phyloP scores from a whole-genome alignment of 257 asterid genomes.

The Eucommia ulmoides region DNA sequence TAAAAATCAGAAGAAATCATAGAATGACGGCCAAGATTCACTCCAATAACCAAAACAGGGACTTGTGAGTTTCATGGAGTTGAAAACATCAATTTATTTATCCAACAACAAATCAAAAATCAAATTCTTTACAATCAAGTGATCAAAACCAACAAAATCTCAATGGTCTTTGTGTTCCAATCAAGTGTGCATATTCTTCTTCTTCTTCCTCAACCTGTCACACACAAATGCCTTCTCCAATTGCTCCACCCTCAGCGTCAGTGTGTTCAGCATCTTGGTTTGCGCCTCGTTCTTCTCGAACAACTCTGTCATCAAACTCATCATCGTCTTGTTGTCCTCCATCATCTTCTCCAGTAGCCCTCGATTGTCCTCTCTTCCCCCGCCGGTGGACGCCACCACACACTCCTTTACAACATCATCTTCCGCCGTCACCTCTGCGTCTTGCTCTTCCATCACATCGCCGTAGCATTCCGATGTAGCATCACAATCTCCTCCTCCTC shows the following conservation, averaged over 20 bases:
- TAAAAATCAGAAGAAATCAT: too few relatives aligned
- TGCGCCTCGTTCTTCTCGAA: conserved; percentile 39
- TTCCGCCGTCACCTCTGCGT: background rate
- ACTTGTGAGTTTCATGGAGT: too few relatives aligned
- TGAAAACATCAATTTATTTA: too few relatives aligned
- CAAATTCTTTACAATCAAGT: too few relatives aligned
- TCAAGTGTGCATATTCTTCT: conserved; percentile 15
- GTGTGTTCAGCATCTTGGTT: conserved; percentile 22
- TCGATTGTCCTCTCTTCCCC: conserved; percentile 3
- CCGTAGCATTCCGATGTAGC: background rate
- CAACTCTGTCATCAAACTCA: conserved; percentile 45
- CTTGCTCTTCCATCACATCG: background rate
- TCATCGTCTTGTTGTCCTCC: conserved; percentile 57
- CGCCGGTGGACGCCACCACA: background rate
- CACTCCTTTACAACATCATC: background rate
- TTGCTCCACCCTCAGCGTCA: conserved; percentile 36
- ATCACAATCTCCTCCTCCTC: background rate
- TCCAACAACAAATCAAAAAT: too few relatives aligned
- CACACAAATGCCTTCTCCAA: conserved; percentile 48
- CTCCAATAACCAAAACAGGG: too few relatives aligned
- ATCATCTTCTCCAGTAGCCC: conserved; percentile 35
- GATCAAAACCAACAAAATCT: too few relatives aligned
- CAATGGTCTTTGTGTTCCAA: too few relatives aligned
- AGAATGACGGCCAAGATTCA: too few relatives aligned
- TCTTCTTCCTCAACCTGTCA: conserved; percentile 24